These are phyloP conservation scores for Immersiporthe knoxdaviesiana DNA, from an alignment of 2,329 filamentous ascomycete species.

Conservation along the genomic window DNA sequence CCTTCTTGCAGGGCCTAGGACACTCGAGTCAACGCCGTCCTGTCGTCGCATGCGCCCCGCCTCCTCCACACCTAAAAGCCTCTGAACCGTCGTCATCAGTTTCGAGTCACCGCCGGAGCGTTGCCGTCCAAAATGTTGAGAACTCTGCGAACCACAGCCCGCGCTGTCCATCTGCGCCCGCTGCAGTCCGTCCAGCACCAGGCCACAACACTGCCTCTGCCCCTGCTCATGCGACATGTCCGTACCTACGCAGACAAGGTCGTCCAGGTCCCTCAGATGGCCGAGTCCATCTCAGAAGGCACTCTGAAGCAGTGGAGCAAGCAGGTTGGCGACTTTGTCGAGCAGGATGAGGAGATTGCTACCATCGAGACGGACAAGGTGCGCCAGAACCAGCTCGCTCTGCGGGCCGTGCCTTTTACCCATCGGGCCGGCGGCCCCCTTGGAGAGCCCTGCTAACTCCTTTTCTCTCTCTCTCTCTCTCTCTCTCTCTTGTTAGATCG, in stretches of 20 bases:
- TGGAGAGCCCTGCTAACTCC: constrained; percentile 15
- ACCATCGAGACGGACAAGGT: constrained; percentile 99
- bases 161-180: constrained; percentile 38
- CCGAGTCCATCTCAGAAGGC: constrained; percentile 96
- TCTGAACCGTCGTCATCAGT: neutral
- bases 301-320: constrained; percentile 96
- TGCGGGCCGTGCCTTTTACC: neutral
- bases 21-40: neutral
- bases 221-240: constrained; percentile 58
- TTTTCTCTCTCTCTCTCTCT: neutral
- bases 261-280: constrained; percentile 97
- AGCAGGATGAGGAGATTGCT: constrained; percentile 95
- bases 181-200: constrained; percentile 37
- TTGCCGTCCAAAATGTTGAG: constrained; percentile 25
- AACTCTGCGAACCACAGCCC: constrained; percentile 36
- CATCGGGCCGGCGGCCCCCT: constrained; percentile 5
- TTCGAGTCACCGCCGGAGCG: neutral
- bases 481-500: no score
- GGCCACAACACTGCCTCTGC: constrained; percentile 42
- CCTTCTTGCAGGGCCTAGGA: constrained; percentile 3
- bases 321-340: constrained; percentile 88
- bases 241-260: constrained; percentile 76
- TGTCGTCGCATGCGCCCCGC: neutral
- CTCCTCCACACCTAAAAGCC: neutral
- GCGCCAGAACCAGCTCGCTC: constrained; percentile 32